These are phyloP conservation scores for Cnidoscolus chayamansa DNA, from an alignment of 441 rosid genomes.

Conservation along the genomic window DNA sequence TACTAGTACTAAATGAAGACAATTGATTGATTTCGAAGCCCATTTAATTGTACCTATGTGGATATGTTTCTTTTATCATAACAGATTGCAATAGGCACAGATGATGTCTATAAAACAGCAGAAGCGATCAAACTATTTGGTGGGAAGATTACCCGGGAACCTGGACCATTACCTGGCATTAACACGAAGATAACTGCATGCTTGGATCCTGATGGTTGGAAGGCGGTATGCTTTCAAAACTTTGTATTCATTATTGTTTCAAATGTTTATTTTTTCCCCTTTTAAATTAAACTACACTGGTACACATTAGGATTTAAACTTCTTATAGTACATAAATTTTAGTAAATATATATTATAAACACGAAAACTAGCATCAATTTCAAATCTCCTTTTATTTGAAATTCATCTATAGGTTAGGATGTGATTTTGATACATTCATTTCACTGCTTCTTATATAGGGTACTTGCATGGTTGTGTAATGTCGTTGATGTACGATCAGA, in stretches of 20 bases:
- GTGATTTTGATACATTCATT: not conserved
- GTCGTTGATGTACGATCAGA: not conserved
- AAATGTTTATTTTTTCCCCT: not conserved
- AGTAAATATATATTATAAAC: not conserved
- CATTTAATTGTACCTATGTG: slow-evolving; percentile 10
- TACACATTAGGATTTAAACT: not conserved
- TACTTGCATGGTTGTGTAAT: not conserved
- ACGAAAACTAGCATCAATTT: not conserved
- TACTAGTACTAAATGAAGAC: slow-evolving; percentile 1
- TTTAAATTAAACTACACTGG: not conserved
- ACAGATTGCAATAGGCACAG: slow-evolving; percentile 91
- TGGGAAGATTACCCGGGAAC: slow-evolving; percentile 71
- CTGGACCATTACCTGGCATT: slow-evolving; percentile 92
- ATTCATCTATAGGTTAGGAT: not conserved
- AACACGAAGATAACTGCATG: slow-evolving; percentile 91
- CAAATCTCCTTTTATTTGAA: not conserved
- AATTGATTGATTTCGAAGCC: not conserved
- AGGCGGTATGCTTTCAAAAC: slow-evolving; percentile 49
- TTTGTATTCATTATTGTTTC: slow-evolving; percentile 19
- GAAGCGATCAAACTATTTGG: slow-evolving; percentile 72
- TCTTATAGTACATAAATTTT: not conserved
- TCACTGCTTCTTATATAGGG: not conserved
- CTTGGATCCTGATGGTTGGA: slow-evolving; percentile 98
- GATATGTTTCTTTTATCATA: slow-evolving; percentile 13
- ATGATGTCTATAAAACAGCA: slow-evolving; percentile 91